Evolutionary conservation across 192 early-diverging fungal species (phyloP).

Genomic region (Hyaloraphidium curvatum): DNA sequence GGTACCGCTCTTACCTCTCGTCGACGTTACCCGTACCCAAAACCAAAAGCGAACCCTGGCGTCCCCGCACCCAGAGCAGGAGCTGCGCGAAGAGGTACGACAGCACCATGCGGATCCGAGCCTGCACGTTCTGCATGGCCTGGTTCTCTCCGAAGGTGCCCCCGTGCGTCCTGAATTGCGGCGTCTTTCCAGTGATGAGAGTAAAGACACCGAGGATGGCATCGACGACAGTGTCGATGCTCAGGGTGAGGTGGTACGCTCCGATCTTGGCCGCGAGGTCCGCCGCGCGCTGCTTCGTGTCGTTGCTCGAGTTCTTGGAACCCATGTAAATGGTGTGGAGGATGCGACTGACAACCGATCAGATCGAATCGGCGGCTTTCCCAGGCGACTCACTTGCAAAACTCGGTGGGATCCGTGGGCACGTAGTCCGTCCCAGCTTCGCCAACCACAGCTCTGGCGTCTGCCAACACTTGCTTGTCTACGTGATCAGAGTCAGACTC

Average conservation of each 20-base stretch:
- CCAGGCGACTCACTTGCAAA: constrained; percentile 33
- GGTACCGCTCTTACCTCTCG: constrained; percentile 43
- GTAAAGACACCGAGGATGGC: constrained; percentile 59
- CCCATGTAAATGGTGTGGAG: constrained; percentile 97
- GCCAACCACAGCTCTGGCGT: constrained; percentile 44
- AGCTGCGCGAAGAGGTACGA: constrained; percentile 91
- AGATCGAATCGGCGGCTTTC: neutral
- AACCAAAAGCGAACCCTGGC: constrained; percentile 56
- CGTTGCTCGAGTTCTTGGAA: constrained; percentile 67
- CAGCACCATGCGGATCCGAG: constrained; percentile 83
- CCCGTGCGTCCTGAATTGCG: constrained; percentile 64
- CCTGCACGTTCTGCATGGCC: constrained; percentile 89
- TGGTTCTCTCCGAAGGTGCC: constrained; percentile 73
- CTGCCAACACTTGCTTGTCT: constrained; percentile 49
- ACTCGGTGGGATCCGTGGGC: constrained; percentile 58
- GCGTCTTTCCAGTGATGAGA: constrained; percentile 48
- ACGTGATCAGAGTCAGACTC: neutral
- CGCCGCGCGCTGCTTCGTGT: constrained; percentile 66
- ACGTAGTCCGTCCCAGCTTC: constrained; percentile 38
- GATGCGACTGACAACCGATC: constrained; percentile 26
- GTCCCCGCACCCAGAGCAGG: constrained; percentile 67
- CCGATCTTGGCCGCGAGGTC: constrained; percentile 62
- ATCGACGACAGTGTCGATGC: constrained; percentile 66
- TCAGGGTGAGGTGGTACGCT: constrained; percentile 72
- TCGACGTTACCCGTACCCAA: constrained; percentile 95